Percentiles rank a stretch among this genome's conserved stretches.
Conservation (phyloP, 2,329 filamentous ascomycete genomes). For the Grosmannia huntii region DNA sequence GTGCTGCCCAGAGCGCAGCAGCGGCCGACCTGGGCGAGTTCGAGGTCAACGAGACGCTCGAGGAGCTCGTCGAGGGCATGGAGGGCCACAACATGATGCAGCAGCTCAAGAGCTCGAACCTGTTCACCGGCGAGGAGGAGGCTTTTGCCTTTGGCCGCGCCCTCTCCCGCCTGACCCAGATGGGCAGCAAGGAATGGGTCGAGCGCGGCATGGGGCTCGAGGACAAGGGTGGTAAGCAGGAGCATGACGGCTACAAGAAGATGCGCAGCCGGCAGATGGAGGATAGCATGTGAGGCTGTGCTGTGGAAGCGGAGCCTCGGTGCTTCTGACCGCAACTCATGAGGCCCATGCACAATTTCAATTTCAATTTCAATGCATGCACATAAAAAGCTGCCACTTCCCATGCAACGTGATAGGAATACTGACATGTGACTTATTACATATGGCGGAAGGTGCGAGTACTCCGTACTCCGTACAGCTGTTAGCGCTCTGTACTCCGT, state of each 20-base stretch:
- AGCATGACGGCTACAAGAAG: slow-evolving; percentile 53
- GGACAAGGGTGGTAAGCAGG: slow-evolving; percentile 48
- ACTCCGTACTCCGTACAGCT: too few species aligned
- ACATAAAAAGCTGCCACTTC: too few species aligned
- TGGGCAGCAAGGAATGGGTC: slow-evolving; percentile 92
- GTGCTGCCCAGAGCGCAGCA: background rate
- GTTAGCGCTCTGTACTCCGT: too few species aligned
- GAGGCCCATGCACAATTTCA: background rate
- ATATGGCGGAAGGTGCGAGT: too few species aligned
- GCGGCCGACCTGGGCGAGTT: slow-evolving; percentile 7
- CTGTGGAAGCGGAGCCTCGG: background rate
- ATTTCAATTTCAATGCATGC: background rate
- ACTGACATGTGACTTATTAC: too few species aligned
- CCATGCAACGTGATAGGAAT: too few species aligned
- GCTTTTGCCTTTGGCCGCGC: slow-evolving; percentile 91
- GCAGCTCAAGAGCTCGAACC: slow-evolving; percentile 68
- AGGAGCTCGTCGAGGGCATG: slow-evolving; percentile 74
- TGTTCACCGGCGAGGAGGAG: slow-evolving; percentile 93
- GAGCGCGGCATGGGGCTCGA: slow-evolving; percentile 65
- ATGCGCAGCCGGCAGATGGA: slow-evolving; percentile 55
- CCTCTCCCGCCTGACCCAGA: slow-evolving; percentile 71
- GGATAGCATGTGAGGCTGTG: slow-evolving; percentile 40
- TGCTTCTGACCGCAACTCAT: background rate
- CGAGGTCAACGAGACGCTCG: slow-evolving; percentile 56
- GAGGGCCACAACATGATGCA: slow-evolving; percentile 59